Conservation (phyloP, 495 filamentous ascomycete species). For the Lichina pygmaea region DNA sequence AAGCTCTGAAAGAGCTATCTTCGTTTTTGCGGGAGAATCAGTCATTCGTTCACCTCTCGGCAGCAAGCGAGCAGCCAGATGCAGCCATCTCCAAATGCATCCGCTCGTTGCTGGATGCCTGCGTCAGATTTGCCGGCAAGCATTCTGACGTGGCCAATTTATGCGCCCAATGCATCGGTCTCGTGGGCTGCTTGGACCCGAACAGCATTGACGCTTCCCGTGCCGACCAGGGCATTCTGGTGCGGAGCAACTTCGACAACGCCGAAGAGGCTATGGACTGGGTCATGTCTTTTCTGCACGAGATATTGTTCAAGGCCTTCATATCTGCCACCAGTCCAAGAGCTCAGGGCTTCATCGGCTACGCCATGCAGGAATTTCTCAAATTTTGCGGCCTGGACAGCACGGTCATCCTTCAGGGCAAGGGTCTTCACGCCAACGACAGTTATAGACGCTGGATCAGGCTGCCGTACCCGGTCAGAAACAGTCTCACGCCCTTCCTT, state of each 20-base stretch:
- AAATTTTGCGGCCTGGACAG: conserved; percentile 40
- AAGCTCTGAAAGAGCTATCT: conserved; percentile 50
- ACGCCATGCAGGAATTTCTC: conserved; percentile 77
- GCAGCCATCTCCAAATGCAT: conserved; percentile 39
- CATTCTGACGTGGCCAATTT: conserved; percentile 38
- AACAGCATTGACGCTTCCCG: conserved; percentile 62
- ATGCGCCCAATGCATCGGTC: conserved; percentile 52
- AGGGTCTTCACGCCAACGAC: conserved; percentile 21
- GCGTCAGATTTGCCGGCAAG: conserved; percentile 45
- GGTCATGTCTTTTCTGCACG: conserved; percentile 55
- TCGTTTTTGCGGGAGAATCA: conserved; percentile 47
- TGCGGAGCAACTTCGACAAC: conserved; percentile 60
- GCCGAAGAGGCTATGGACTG: conserved; percentile 66
- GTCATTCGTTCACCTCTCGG: conserved; percentile 52
- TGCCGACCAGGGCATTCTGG: conserved; percentile 51
- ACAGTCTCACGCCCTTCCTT: conserved; percentile 62
- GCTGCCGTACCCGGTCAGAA: conserved; percentile 45
- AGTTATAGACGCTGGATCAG: conserved; percentile 45
- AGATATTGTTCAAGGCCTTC: conserved; percentile 76
- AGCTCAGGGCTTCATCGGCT: conserved; percentile 73
- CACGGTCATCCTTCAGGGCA: conserved; percentile 24
- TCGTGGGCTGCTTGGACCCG: conserved; percentile 76
- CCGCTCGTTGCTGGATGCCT: conserved; percentile 59
- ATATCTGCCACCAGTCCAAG: conserved; percentile 63
- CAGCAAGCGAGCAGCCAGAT: conserved; percentile 66